Conservation (phyloP, 441 rosid species). For the Brassica hybrid region DNA sequence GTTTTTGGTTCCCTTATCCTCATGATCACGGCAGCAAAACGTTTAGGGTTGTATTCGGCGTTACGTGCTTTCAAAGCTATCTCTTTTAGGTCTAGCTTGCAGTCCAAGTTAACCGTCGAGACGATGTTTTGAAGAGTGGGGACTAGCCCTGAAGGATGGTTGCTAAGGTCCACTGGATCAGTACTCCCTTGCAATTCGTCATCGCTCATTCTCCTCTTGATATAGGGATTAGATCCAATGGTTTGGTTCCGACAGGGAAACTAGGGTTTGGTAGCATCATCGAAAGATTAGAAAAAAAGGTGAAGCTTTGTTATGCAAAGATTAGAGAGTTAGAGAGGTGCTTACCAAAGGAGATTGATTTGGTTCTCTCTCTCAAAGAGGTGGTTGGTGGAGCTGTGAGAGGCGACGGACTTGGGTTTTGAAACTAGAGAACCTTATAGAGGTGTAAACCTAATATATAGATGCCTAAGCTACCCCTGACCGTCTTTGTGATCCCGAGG, state of each 20-base stretch:
- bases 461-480: background rate
- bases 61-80: slow-evolving; percentile 98
- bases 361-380: background rate
- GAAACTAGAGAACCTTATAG: background rate
- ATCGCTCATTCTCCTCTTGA: slow-evolving; percentile 59
- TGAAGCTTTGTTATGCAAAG: slow-evolving; percentile 20
- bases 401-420: slow-evolving; percentile 20
- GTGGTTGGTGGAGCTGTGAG: slow-evolving; percentile 15
- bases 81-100: slow-evolving; percentile 90
- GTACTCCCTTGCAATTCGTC: slow-evolving; percentile 70
- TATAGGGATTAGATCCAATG: background rate
- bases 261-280: background rate
- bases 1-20: slow-evolving; percentile 45
- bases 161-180: slow-evolving; percentile 80
- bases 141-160: slow-evolving; percentile 92
- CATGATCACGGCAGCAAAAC: slow-evolving; percentile 47
- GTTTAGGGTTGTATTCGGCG: slow-evolving; percentile 96
- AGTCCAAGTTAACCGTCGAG: slow-evolving; percentile 95
- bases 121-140: slow-evolving; percentile 98
- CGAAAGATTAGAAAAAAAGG: background rate
- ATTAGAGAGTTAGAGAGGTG: slow-evolving; percentile 18
- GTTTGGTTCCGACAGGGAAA: background rate
- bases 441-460: background rate
- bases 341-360: background rate
- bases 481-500: background rate